Percentiles rank a stretch among this genome's conserved stretches.
Evolutionary conservation across 176 grass and related monocot species (phyloP).

Genomic region (Olyra latifolia): DNA sequence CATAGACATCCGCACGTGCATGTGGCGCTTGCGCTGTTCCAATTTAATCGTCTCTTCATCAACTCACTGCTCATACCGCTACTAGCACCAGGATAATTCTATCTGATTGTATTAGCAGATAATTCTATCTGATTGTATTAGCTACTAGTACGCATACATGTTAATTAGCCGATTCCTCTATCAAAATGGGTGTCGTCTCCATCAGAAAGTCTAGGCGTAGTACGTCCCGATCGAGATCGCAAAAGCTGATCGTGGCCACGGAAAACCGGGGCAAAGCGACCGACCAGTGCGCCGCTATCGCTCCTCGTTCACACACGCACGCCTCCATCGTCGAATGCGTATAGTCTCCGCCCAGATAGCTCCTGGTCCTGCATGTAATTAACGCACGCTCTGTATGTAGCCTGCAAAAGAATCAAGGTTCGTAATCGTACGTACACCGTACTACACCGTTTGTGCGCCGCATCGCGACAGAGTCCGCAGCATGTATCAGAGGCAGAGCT

Average conservation of each 20-base stretch:
- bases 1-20: conserved; percentile 6
- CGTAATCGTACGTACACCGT: too few species aligned
- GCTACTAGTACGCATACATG: background rate
- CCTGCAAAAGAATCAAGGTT: too few species aligned
- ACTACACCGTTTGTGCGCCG: too few species aligned
- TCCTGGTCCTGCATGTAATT: too few species aligned
- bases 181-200: background rate
- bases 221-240: background rate
- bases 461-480: too few species aligned
- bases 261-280: conserved; percentile 1
- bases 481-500: too few species aligned
- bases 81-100: background rate
- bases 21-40: conserved; percentile 6
- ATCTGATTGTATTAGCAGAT: too few species aligned
- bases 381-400: too few species aligned
- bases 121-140: too few species aligned
- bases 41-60: background rate
- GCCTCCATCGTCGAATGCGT: too few species aligned
- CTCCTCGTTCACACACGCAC: background rate
- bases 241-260: background rate
- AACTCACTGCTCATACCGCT: background rate
- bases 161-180: background rate
- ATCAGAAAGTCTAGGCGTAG: background rate
- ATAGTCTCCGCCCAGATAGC: background rate
- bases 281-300: background rate